Percentiles rank a stretch among this genome's conserved stretches.
phyloP scores from a whole-genome alignment of 371 early-diverging fungal species.

The Mucor lusitanicus region DNA sequence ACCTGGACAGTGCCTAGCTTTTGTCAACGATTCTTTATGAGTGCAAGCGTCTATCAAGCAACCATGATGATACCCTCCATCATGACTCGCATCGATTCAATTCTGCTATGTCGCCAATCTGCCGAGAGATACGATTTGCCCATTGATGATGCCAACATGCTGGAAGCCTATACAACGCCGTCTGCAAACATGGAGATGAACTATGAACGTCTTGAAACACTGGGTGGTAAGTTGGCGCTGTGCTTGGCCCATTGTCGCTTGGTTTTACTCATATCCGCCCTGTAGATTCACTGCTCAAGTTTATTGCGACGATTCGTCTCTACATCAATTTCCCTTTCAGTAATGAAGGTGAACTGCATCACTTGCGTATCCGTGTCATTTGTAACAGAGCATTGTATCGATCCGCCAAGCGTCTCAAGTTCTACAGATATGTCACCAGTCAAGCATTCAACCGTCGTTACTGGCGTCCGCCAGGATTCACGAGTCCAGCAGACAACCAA shows the following conservation, averaged over 20 bases:
- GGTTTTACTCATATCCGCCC: not conserved
- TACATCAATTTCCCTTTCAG: conserved; percentile 77
- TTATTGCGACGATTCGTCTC: conserved; percentile 74
- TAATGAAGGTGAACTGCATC: conserved; percentile 83
- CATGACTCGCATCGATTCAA: conserved; percentile 67
- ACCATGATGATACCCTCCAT: conserved; percentile 67
- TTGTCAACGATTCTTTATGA: conserved; percentile 50
- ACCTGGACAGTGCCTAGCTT: conserved; percentile 62
- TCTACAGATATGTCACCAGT: conserved; percentile 59
- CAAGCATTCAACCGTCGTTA: conserved; percentile 65
- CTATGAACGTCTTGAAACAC: conserved; percentile 94
- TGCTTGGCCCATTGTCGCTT: not conserved
- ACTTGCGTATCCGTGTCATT: conserved; percentile 70
- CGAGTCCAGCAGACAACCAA: conserved; percentile 33
- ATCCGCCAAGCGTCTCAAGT: conserved; percentile 59
- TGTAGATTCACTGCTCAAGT: conserved; percentile 90
- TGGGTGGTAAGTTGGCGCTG: conserved; percentile 61
- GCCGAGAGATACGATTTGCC: conserved; percentile 40
- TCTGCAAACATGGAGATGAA: conserved; percentile 69
- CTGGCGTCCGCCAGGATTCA: conserved; percentile 65
- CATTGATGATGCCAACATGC: conserved; percentile 50
- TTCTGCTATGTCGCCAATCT: conserved; percentile 62
- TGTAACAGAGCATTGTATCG: conserved; percentile 74
- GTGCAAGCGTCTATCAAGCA: conserved; percentile 55
- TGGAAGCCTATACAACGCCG: conserved; percentile 77